These are phyloP conservation scores for Cryphonectria japonica DNA, from an alignment of 2,329 filamentous ascomycete genomes.

Conservation along the genomic window DNA sequence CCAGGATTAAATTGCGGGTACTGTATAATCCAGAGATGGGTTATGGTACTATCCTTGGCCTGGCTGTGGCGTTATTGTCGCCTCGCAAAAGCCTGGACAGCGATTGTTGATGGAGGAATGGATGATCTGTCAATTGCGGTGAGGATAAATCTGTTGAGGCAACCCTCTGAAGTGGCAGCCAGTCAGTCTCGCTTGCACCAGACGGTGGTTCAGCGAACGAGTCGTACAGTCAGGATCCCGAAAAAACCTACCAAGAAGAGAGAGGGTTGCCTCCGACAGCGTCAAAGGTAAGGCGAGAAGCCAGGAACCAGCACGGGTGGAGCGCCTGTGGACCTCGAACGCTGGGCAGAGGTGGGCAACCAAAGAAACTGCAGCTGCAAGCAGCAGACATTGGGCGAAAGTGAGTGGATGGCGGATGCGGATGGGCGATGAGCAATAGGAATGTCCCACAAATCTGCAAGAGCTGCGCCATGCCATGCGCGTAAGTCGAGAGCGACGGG, in stretches of 20 bases:
- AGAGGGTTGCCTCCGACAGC: slow-evolving; percentile 12
- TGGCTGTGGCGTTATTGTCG: slow-evolving; percentile 21
- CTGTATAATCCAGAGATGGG: slow-evolving; percentile 14
- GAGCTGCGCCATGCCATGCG: slow-evolving; percentile 50
- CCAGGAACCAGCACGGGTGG: not conserved
- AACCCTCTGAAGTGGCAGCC: slow-evolving; percentile 3
- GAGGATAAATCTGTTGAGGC: not conserved
- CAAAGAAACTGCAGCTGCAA: not conserved
- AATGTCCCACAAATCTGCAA: slow-evolving; percentile 31
- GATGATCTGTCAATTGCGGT: slow-evolving; percentile 6
- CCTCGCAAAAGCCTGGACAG: not conserved
- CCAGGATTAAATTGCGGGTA: slow-evolving; percentile 19
- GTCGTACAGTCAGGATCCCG: not conserved
- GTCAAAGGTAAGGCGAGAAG: slow-evolving; percentile 8
- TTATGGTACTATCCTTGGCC: slow-evolving; percentile 26
- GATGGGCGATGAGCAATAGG: not conserved
- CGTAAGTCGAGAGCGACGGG: slow-evolving; percentile 36
- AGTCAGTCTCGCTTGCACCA: not conserved
- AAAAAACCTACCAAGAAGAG: not conserved
- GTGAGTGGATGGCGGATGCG: not conserved
- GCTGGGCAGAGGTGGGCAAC: not conserved
- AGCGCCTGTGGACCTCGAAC: not conserved
- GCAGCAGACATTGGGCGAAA: slow-evolving; percentile 10
- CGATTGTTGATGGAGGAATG: not conserved
- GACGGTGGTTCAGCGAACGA: not conserved